A percentile compares a stretch with the other conserved stretches of the same genome.
Evolutionary conservation across 2,329 filamentous ascomycete genomes (phyloP).

Genomic region (Ceratocystis alfenasii): DNA sequence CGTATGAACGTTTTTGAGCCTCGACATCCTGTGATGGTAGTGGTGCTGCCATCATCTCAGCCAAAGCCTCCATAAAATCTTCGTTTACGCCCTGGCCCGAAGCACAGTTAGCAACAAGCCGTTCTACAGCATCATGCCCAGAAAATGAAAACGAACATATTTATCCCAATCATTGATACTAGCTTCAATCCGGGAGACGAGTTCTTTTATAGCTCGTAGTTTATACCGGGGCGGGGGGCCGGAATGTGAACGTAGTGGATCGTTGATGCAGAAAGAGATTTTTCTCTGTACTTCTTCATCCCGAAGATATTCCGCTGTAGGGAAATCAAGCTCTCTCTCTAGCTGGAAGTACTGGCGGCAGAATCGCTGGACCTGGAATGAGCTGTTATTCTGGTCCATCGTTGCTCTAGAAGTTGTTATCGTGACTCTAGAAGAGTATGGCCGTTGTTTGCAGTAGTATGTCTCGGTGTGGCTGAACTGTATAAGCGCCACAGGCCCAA

Average conservation of each 20-base stretch:
- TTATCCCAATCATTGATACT: slow-evolving; percentile 71
- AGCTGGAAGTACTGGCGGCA: slow-evolving; percentile 71
- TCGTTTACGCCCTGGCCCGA: slow-evolving; percentile 64
- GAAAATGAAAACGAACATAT: slow-evolving; percentile 54
- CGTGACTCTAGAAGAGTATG: not conserved
- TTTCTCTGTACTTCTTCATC: slow-evolving; percentile 46
- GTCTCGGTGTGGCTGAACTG: not conserved
- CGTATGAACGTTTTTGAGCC: slow-evolving; percentile 60
- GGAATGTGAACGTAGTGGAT: not conserved
- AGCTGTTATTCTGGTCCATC: not conserved
- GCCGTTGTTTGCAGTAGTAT: not conserved
- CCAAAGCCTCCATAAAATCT: slow-evolving; percentile 59
- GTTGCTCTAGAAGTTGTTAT: not conserved
- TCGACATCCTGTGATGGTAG: slow-evolving; percentile 52
- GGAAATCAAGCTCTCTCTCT: slow-evolving; percentile 52
- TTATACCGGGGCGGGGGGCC: slow-evolving; percentile 57
- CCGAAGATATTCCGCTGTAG: slow-evolving; percentile 46
- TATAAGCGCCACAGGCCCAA: not conserved
- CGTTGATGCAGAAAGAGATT: slow-evolving; percentile 10
- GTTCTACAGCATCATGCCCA: not conserved
- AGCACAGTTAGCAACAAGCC: slow-evolving; percentile 12
- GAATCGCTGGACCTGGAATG: slow-evolving; percentile 36
- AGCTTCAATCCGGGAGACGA: slow-evolving; percentile 58
- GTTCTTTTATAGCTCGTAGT: slow-evolving; percentile 57
- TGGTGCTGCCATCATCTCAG: slow-evolving; percentile 50